These are phyloP conservation scores for Colletotrichum caudatum DNA, from an alignment of 2,329 filamentous ascomycete genomes.

Conservation along the genomic window DNA sequence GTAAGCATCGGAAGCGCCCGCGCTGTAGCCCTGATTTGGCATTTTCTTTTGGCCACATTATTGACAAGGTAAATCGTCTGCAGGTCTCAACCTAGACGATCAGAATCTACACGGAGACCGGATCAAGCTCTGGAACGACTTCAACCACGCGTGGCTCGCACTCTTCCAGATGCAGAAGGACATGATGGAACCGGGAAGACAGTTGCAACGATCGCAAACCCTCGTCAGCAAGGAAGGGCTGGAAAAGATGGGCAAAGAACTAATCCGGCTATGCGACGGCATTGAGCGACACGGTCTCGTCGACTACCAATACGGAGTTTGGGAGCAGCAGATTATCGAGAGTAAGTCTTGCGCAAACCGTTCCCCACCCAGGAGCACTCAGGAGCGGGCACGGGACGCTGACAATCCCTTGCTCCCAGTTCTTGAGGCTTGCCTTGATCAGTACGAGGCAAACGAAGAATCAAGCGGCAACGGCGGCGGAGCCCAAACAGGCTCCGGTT, in stretches of 20 bases:
- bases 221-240: constrained; percentile 77
- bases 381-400: constrained; percentile 6
- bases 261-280: constrained; percentile 85
- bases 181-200: constrained; percentile 70
- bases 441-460: constrained; percentile 57
- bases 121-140: constrained; percentile 90
- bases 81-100: constrained; percentile 89
- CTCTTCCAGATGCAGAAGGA: constrained; percentile 88
- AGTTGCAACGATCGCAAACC: constrained; percentile 68
- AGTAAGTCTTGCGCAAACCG: constrained; percentile 66
- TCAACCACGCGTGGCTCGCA: constrained; percentile 92
- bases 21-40: not conserved
- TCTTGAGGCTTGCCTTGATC: constrained; percentile 57
- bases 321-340: constrained; percentile 90
- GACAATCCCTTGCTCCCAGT: constrained; percentile 42
- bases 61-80: constrained; percentile 1
- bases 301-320: constrained; percentile 96
- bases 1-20: constrained; percentile 53
- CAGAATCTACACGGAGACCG: constrained; percentile 79
- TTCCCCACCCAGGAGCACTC: not conserved
- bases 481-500: constrained; percentile 35
- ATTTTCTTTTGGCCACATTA: not conserved
- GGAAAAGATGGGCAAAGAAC: constrained; percentile 82
- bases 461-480: constrained; percentile 48
- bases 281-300: constrained; percentile 94